Evolutionary conservation across 305 asterid genomes (phyloP), one percentile per base, ranked within the genome.

Genomic region (Ajuga reptans): DNA sequence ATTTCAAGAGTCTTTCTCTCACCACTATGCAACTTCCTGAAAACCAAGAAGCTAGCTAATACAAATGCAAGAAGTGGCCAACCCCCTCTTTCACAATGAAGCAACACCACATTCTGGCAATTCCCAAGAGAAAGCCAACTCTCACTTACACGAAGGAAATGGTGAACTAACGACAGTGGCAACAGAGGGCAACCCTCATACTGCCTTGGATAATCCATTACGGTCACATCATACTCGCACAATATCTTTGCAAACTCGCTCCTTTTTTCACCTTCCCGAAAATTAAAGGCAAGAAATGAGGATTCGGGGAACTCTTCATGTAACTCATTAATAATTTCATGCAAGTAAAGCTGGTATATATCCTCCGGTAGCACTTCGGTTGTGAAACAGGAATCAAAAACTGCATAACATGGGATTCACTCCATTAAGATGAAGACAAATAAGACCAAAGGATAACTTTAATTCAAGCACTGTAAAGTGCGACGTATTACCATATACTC

Each of bases 31-130:
- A 85, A 75, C 82, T 90, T 92, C 82, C 89, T 86, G 80, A 79
- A 87, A 79, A 90, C 85, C 84, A 90, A 80, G 85, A 88, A 90
- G 81, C 97, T 85, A 71, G 98, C 82, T 71, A 92, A 80, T 42
- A 90, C 85, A 78, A 90, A 90, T 24, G 97, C 95, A 21, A 92
- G 76, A 56, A 92, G 84, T 31, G 91, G 85, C 97, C 98, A 92
- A 43, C 95, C 96, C 56, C 98, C 98, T 82, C 97, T 84, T 78
- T 92, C 98, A 74, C 98, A 92, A 63, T 92, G 98, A 63, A 92
- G 84, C 82, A 92, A 80, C 81, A 92, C 87, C 57, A 92, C 84
- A 71, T 92, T 92, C 65, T 87, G 96, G 69, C 82, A 81, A 75
- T 84, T 87, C 68, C 81, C 90, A 56, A 77, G 75, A 54, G 88